A percentile compares a stretch with the other conserved stretches of the same genome.
These are phyloP conservation scores for Cyberlindnera euphorbiae DNA, from an alignment of 805 yeast species.

Conservation along the genomic window DNA sequence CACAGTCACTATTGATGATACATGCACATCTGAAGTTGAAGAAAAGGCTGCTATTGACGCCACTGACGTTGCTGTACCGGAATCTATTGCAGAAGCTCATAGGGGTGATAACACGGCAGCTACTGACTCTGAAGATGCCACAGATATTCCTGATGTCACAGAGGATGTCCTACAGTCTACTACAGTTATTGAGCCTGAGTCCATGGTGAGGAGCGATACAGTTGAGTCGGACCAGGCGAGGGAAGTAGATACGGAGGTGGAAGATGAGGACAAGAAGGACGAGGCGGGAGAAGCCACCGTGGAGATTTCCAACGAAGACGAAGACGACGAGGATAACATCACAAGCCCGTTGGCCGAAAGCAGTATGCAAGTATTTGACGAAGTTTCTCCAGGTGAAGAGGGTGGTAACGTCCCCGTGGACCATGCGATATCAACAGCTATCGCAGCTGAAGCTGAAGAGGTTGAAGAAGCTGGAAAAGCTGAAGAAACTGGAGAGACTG, in stretches of 20 bases:
- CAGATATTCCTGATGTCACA: neutral
- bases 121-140: neutral
- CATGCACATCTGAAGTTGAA: too few relatives aligned
- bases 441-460: neutral
- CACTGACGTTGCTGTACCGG: neutral
- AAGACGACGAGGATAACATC: conserved; percentile 1
- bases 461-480: too few relatives aligned
- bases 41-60: neutral
- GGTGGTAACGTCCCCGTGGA: neutral
- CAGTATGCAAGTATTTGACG: conserved; percentile 1
- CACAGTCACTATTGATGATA: too few relatives aligned
- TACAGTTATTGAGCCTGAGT: neutral
- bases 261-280: conserved; percentile 4
- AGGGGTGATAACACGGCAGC: too few relatives aligned
- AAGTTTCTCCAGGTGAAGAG: neutral
- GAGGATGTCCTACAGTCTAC: neutral
- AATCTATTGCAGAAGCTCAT: neutral
- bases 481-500: neutral
- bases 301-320: conserved; percentile 5
- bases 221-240: neutral
- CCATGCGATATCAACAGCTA: neutral
- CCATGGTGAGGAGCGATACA: neutral
- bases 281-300: conserved; percentile 1
- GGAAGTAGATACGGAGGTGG: neutral
- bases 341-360: conserved; percentile 3